Evolutionary conservation across 2,329 filamentous ascomycete species (phyloP), one percentile per base, ranked within the genome.

Genomic region (Colletotrichum siamense): DNA sequence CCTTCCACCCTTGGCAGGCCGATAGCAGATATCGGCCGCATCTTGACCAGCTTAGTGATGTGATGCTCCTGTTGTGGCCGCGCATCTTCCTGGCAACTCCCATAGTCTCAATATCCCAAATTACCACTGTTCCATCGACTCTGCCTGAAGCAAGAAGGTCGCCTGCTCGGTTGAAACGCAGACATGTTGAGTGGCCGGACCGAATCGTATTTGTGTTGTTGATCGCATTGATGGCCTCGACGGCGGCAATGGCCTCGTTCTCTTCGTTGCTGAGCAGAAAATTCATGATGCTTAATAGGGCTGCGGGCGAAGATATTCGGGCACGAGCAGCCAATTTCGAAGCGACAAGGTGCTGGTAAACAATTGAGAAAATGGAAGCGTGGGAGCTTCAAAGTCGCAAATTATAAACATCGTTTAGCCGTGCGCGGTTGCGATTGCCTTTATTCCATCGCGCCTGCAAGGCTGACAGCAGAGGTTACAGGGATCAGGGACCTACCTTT

Each of bases 91-190:
- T 94, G 75, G 97, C 97, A 6, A 99, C 95, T 49, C 97, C 96
- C 90, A 98, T 98, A 12, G 98, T 99, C 86, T 99, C 98, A 66
- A 99, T 92, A 83, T 99, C 97, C 90, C 98, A 99, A 63, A 99
- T 94, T 71, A 98, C 95, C 55, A 99, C 94, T 7, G 95, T 97
- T 79, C 97, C 97, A 86, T 99, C 97, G 77, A 96, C 95, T 82
- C 97, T 94, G 78, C 97, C 97, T 34, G 96, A 98, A 61, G 97
- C 97, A 78, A 99, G 93, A 81, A 97, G 96, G 86, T 99, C 96
- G 85, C 97, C 97, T 82, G 94, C 95, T 82, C 96, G 95, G 82
- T 96, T 98, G 90, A 99, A 99, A 79, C 96, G 95, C 77, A 93
- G 86, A 81, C 91, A 92, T 79, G 91, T 92, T 75, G 91, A 90